Percentiles rank a stretch among this genome's conserved stretches.
These are phyloP conservation scores for Neofusicoccum laricinum DNA, from an alignment of 2,329 filamentous ascomycete species.

Conservation along the genomic window DNA sequence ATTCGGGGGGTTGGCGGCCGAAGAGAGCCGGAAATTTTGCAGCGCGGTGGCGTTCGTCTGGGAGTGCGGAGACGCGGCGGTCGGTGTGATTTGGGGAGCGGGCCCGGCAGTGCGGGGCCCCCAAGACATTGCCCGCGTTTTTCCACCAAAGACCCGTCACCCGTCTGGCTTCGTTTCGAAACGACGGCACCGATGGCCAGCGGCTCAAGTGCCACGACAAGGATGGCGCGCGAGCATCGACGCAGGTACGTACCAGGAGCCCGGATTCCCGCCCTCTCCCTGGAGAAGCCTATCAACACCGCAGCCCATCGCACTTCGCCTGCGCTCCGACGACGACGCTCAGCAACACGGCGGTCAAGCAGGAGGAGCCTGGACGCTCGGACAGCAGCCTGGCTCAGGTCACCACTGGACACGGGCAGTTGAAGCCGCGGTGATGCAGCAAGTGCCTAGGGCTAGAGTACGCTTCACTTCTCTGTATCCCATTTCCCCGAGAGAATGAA, in stretches of 20 bases:
- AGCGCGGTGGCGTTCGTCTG: not conserved
- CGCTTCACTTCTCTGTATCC: too few relatives aligned
- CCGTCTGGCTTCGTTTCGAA: not conserved
- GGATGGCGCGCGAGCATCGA: not conserved
- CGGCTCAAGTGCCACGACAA: not conserved
- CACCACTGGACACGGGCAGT: too few relatives aligned
- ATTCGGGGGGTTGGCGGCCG: not conserved
- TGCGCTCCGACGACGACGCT: too few relatives aligned
- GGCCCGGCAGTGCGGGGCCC: slow-evolving; percentile 1
- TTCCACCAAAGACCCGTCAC: not conserved
- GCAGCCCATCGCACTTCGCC: not conserved
- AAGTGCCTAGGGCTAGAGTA: too few relatives aligned
- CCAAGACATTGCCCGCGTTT: not conserved
- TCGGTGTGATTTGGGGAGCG: not conserved
- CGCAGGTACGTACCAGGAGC: not conserved
- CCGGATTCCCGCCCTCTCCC: not conserved
- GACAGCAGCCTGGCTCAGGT: too few relatives aligned
- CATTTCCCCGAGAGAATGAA: too few relatives aligned
- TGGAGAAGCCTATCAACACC: not conserved
- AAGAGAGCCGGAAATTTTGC: not conserved
- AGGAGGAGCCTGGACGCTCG: too few relatives aligned
- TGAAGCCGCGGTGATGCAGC: too few relatives aligned
- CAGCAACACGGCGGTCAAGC: too few relatives aligned
- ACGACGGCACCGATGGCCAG: not conserved
- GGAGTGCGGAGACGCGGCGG: not conserved